Percentiles rank a stretch among this genome's conserved stretches.
Evolutionary conservation across 169 alveolate genomes (phyloP).

Genomic region (Plasmodium gonderi): DNA sequence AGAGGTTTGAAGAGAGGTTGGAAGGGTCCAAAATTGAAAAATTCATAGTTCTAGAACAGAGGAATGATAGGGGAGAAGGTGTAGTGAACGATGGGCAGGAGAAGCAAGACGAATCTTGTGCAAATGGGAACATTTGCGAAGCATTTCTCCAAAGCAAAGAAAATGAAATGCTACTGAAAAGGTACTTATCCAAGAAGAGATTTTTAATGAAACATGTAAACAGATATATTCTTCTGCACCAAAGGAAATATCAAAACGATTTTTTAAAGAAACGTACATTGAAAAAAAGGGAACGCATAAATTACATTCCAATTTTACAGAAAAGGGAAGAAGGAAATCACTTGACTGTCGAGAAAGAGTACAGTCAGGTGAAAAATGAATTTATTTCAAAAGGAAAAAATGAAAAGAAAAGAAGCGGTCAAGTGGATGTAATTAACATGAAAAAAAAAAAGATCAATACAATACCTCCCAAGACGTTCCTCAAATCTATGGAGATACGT

Average conservation of each 20-base stretch:
- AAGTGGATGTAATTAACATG: not conserved
- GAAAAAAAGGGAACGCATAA: not conserved
- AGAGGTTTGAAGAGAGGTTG: not conserved
- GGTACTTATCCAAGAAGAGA: conserved; percentile 2
- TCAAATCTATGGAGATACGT: not conserved
- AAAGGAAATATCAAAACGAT: not conserved
- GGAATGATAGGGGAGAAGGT: not conserved
- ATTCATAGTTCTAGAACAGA: not conserved
- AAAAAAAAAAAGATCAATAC: not conserved
- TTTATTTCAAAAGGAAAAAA: not conserved
- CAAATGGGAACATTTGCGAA: not conserved
- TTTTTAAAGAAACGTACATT: not conserved
- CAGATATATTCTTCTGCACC: not conserved
- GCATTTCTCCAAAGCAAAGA: not conserved
- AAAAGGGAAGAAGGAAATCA: not conserved
- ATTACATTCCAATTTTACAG: not conserved
- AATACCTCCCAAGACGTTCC: too few species aligned
- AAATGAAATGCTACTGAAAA: conserved; percentile 5
- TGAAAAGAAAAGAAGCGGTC: not conserved
- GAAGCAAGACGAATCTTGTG: not conserved
- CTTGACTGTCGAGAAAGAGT: too few species aligned
- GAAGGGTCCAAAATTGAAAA: not conserved
- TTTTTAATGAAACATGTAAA: not conserved
- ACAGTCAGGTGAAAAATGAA: not conserved
- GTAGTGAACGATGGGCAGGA: too few species aligned